phyloP scores from a whole-genome alignment of 768 basidiomycete species.

The Ramaria sp. region DNA sequence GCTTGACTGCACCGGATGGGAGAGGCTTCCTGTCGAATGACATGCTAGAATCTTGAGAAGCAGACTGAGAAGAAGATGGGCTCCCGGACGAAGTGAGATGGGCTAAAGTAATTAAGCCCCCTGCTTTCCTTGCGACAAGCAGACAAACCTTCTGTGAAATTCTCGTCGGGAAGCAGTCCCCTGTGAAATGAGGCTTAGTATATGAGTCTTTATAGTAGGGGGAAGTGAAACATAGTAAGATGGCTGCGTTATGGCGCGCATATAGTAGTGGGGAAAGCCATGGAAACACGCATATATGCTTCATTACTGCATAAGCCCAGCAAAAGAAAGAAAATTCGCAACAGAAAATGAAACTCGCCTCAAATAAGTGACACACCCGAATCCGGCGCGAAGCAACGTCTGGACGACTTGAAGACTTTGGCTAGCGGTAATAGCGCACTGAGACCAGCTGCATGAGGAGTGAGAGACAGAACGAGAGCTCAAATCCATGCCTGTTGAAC shows the following conservation, averaged over 20 bases:
- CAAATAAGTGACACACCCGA: slow-evolving; percentile 12
- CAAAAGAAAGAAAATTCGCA: background rate
- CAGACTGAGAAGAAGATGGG: slow-evolving; percentile 27
- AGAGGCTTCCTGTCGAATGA: slow-evolving; percentile 32
- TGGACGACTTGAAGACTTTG: slow-evolving; percentile 12
- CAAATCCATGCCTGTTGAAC: slow-evolving; percentile 4
- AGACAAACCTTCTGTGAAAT: slow-evolving; percentile 8
- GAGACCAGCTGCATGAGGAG: background rate
- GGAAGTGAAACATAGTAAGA: background rate
- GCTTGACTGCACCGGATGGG: slow-evolving; percentile 28
- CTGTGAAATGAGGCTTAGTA: slow-evolving; percentile 1
- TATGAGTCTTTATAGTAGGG: background rate
- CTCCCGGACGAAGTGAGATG: background rate
- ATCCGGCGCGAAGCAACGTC: slow-evolving; percentile 10
- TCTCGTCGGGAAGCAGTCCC: slow-evolving; percentile 14
- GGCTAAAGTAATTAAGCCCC: background rate
- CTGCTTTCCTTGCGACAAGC: background rate
- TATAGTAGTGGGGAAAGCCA: background rate
- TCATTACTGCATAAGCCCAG: background rate
- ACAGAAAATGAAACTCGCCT: background rate
- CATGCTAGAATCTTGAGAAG: slow-evolving; percentile 25
- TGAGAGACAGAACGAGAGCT: background rate
- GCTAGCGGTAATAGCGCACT: slow-evolving; percentile 11
- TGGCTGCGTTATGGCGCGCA: background rate
- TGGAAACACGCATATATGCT: background rate